phyloP scores from a whole-genome alignment of 768 basidiomycete species.

The Cystofilobasidium capitatum region DNA sequence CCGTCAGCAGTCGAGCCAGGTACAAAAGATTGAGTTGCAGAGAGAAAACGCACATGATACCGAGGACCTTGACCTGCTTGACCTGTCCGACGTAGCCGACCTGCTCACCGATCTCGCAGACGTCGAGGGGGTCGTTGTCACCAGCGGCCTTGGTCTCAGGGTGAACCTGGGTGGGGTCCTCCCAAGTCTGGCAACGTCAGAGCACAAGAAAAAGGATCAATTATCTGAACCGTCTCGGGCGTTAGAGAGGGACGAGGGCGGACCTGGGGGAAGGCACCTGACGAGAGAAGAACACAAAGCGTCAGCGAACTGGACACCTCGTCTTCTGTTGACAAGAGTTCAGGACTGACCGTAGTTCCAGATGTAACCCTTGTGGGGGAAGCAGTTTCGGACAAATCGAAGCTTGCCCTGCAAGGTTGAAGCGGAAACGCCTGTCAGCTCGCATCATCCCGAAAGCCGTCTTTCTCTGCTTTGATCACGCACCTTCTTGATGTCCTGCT shows the following conservation, averaged over 20 bases:
- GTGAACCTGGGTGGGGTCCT: constrained; percentile 76
- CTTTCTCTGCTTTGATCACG: neutral
- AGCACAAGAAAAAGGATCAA: neutral
- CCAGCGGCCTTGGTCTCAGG: constrained; percentile 98
- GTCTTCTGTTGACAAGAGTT: neutral
- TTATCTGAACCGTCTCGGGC: neutral
- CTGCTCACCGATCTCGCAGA: constrained; percentile 98
- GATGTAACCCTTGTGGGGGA: constrained; percentile 99
- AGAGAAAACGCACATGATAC: constrained; percentile 60
- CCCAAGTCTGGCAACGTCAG: constrained; percentile 69
- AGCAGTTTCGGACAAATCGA: constrained; percentile 97
- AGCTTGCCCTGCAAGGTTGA: constrained; percentile 59
- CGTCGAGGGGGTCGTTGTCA: constrained; percentile 98
- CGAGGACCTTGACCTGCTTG: constrained; percentile 99
- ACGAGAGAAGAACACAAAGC: neutral
- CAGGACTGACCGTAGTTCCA: constrained; percentile 69
- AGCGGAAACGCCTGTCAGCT: neutral
- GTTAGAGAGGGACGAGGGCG: constrained; percentile 30
- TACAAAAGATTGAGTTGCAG: no score
- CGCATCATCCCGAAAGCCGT: neutral
- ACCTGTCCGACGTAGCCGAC: constrained; percentile 94
- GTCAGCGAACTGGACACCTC: neutral
- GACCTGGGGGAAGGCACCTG: constrained; percentile 92
- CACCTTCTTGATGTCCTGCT: constrained; percentile 52
- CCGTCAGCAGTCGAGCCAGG: neutral